Evolutionary conservation across 78 protist species (phyloP).

Genomic region (Acrasis kona): DNA sequence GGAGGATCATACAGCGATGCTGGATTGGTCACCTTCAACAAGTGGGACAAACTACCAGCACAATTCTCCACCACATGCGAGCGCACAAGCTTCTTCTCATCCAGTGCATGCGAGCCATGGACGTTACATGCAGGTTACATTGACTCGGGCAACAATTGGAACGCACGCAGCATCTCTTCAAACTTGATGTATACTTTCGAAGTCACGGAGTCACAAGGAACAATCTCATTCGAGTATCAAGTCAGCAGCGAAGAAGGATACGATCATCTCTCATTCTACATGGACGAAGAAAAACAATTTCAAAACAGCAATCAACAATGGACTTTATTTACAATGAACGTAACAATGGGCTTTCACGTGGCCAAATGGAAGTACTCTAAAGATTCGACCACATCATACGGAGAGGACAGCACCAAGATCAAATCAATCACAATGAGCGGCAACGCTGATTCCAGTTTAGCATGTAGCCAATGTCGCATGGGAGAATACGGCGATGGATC

Average conservation of each 20-base stretch:
- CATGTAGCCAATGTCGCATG: neutral
- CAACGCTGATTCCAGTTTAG: neutral
- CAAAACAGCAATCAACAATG: neutral
- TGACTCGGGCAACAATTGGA: neutral
- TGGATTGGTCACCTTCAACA: neutral
- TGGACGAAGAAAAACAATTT: neutral
- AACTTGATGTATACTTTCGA: neutral
- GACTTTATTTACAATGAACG: neutral
- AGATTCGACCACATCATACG: neutral
- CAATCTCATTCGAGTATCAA: neutral
- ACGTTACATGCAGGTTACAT: too few relatives aligned
- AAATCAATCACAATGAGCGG: neutral
- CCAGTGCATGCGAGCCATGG: neutral
- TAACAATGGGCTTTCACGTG: neutral
- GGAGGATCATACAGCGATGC: neutral
- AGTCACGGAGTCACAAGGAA: neutral
- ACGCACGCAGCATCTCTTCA: neutral
- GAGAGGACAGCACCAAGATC: neutral
- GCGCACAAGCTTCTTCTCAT: neutral
- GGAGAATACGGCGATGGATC: neutral
- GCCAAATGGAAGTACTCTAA: neutral
- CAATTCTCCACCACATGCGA: neutral
- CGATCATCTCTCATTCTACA: neutral
- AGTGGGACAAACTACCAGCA: neutral
- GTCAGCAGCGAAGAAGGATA: neutral